These are phyloP conservation scores for Parascedosporium putredinis DNA, from an alignment of 2,329 filamentous ascomycete genomes.

Conservation along the genomic window DNA sequence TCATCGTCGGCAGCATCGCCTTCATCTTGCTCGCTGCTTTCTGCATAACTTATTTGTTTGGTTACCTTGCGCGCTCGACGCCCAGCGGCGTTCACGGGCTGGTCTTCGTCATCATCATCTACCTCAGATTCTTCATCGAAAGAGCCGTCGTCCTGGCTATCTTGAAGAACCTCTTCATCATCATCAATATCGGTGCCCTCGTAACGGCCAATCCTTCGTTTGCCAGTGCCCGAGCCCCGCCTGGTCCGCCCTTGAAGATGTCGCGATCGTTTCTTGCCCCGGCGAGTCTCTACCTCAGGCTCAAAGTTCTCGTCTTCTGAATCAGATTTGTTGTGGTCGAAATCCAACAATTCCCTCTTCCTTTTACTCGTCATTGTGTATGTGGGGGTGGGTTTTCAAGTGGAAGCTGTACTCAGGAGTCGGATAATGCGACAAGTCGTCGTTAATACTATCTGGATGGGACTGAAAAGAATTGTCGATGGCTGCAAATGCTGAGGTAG, in stretches of 20 bases:
- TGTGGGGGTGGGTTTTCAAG: too few species aligned
- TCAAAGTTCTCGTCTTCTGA: conserved; percentile 57
- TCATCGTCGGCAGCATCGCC: conserved; percentile 19
- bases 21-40: conserved; percentile 32
- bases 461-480: too few species aligned
- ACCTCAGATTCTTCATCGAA: conserved; percentile 33
- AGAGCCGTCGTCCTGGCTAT: conserved; percentile 39
- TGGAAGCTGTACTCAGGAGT: too few species aligned
- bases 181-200: conserved; percentile 53
- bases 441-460: too few species aligned
- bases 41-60: conserved; percentile 35
- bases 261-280: conserved; percentile 26
- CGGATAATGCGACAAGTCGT: too few species aligned
- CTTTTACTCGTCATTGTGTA: conserved; percentile 29
- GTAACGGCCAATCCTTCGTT: conserved; percentile 34
- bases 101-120: conserved; percentile 27
- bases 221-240: conserved; percentile 24
- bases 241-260: conserved; percentile 23
- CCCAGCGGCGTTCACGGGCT: conserved; percentile 35
- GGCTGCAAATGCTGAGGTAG: too few species aligned
- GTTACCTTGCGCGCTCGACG: conserved; percentile 37
- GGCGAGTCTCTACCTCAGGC: conserved; percentile 34
- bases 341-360: conserved; percentile 47
- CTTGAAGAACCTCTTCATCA: conserved; percentile 37
- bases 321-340: conserved; percentile 58